A percentile compares a stretch with the other conserved stretches of the same genome.
phyloP scores from a whole-genome alignment of 2,329 filamentous ascomycete genomes.

The Triangularia verruculosa region DNA sequence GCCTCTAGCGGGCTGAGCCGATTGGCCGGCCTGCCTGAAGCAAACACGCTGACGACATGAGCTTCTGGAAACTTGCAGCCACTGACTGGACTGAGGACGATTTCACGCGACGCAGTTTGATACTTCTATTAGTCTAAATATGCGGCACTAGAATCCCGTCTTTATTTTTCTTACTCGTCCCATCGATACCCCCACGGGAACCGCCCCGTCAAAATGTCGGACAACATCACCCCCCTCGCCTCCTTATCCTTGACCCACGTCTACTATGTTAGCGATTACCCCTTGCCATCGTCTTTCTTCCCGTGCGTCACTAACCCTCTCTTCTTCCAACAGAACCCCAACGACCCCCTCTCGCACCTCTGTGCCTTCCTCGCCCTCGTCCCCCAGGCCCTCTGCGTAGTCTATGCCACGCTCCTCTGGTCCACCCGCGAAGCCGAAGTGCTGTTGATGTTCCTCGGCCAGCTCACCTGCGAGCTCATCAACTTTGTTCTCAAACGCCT shows the following conservation, averaged over 20 bases:
- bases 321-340: constrained; percentile 63
- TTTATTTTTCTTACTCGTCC: not conserved
- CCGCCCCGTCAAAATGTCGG: constrained; percentile 35
- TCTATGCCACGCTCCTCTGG: constrained; percentile 88
- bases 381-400: constrained; percentile 84
- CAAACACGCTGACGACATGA: not conserved
- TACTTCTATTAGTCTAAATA: not conserved
- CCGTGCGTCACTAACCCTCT: not conserved
- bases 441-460: constrained; percentile 83
- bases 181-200: not conserved
- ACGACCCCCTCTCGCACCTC: constrained; percentile 77
- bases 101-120: not conserved
- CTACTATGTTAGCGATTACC: constrained; percentile 79
- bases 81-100: not conserved
- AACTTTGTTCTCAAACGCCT: constrained; percentile 88
- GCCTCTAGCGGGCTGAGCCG: constrained; percentile 19
- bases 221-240: constrained; percentile 60
- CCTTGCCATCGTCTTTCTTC: not conserved
- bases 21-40: constrained; percentile 7
- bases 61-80: not conserved
- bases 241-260: constrained; percentile 95
- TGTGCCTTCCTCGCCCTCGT: constrained; percentile 94
- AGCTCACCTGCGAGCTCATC: constrained; percentile 84
- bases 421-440: constrained; percentile 89
- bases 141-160: not conserved